Conservation (phyloP, 495 filamentous ascomycete genomes). For the Penicillium verhagenii region DNA sequence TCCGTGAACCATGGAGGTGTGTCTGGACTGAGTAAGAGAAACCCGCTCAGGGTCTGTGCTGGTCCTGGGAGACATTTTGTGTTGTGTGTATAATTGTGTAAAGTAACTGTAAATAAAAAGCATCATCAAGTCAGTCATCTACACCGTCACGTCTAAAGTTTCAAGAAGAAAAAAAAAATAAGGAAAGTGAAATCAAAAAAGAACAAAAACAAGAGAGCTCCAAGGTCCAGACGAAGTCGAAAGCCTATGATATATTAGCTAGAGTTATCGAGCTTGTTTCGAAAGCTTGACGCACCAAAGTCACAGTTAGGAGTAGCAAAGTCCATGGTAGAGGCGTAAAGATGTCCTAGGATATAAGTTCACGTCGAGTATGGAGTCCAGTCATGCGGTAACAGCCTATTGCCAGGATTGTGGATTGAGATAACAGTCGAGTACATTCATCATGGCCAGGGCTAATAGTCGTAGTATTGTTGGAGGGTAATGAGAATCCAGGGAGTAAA, state of each 20-base stretch:
- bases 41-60: constrained; percentile 38
- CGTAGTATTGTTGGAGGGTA: constrained; percentile 8
- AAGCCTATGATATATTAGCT: constrained; percentile 21
- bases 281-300: constrained; percentile 18
- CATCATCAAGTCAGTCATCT: constrained; percentile 38
- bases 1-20: constrained; percentile 38
- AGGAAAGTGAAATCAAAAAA: constrained; percentile 19
- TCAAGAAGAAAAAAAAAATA: constrained; percentile 16
- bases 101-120: constrained; percentile 27
- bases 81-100: constrained; percentile 11
- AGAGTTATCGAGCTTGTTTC: neutral
- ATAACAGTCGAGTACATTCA: neutral
- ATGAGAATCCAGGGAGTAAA: neutral
- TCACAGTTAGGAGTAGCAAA: neutral
- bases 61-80: constrained; percentile 40
- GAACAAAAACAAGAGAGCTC: constrained; percentile 21
- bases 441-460: constrained; percentile 14
- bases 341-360: neutral
- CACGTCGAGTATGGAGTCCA: neutral
- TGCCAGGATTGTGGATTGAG: constrained; percentile 7
- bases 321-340: constrained; percentile 5
- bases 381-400: constrained; percentile 4
- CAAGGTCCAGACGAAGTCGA: constrained; percentile 23
- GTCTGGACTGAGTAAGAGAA: constrained; percentile 40
- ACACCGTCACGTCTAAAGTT: constrained; percentile 13